Conservation (phyloP, 1,284 basidiomycete genomes). For the Grifola frondosa region DNA sequence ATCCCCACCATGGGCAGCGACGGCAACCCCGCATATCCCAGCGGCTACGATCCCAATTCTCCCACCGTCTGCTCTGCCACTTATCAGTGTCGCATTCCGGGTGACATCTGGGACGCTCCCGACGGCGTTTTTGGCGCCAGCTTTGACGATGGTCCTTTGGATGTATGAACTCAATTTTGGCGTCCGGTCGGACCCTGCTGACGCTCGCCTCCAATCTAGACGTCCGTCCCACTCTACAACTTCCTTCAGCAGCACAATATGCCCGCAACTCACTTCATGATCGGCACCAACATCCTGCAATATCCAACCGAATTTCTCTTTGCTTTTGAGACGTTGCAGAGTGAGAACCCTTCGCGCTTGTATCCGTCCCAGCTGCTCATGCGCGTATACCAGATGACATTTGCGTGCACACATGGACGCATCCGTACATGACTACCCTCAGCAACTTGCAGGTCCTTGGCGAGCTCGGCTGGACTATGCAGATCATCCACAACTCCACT, state of each 20-base stretch:
- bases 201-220: slow-evolving; percentile 11
- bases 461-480: slow-evolving; percentile 83
- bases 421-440: slow-evolving; percentile 80
- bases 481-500: slow-evolving; percentile 80
- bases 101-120: slow-evolving; percentile 73
- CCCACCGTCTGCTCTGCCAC: slow-evolving; percentile 64
- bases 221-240: slow-evolving; percentile 43
- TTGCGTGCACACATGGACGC: slow-evolving; percentile 80
- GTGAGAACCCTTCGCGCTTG: slow-evolving; percentile 7
- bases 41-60: slow-evolving; percentile 50
- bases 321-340: slow-evolving; percentile 47
- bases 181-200: neutral
- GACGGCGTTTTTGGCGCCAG: slow-evolving; percentile 54
- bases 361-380: neutral
- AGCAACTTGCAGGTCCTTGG: slow-evolving; percentile 69
- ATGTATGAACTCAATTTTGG: slow-evolving; percentile 37
- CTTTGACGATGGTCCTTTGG: slow-evolving; percentile 81
- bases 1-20: slow-evolving; percentile 39
- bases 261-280: slow-evolving; percentile 79
- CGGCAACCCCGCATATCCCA: slow-evolving; percentile 56
- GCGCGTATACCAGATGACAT: slow-evolving; percentile 49
- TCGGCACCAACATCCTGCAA: slow-evolving; percentile 68
- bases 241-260: slow-evolving; percentile 64
- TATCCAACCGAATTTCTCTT: slow-evolving; percentile 54
- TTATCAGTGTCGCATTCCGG: slow-evolving; percentile 58